phyloP scores from a whole-genome alignment of 129 eudicot genomes.

The Lactuca saligna region DNA sequence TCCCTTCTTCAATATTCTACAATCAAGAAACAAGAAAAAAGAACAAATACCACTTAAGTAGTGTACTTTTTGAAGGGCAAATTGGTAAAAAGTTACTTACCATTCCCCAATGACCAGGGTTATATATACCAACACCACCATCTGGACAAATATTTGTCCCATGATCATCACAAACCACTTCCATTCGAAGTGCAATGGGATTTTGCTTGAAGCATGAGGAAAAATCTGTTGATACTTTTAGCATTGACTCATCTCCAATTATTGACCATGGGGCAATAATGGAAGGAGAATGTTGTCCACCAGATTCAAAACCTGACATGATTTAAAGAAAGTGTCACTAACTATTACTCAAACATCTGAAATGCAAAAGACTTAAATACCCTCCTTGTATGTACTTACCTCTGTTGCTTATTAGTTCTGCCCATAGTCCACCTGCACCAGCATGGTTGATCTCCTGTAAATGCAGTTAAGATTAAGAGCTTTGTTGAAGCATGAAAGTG shows the following conservation, averaged over 20 bases:
- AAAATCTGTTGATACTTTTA: constrained; percentile 66
- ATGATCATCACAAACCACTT: constrained; percentile 56
- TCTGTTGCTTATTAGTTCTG: constrained; percentile 89
- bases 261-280: constrained; percentile 82
- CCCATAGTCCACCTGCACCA: constrained; percentile 99
- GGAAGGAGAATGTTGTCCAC: constrained; percentile 80
- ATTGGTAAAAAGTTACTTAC: constrained; percentile 35
- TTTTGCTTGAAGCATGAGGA: constrained; percentile 75
- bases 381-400: constrained; percentile 34
- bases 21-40: constrained; percentile 7
- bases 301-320: constrained; percentile 87
- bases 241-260: constrained; percentile 61
- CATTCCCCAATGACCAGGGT: constrained; percentile 99
- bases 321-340: not conserved
- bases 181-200: constrained; percentile 79
- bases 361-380: not conserved
- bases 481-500: not conserved
- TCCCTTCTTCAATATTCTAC: constrained; percentile 93
- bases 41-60: not conserved
- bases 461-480: constrained; percentile 13
- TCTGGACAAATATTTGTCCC: constrained; percentile 55
- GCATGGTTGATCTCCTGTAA: constrained; percentile 97
- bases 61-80: constrained; percentile 10
- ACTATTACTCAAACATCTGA: not conserved
- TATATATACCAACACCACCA: constrained; percentile 92